Evolutionary conservation across 2,329 filamentous ascomycete species (phyloP).

Genomic region (Pseudopithomyces chartarum): DNA sequence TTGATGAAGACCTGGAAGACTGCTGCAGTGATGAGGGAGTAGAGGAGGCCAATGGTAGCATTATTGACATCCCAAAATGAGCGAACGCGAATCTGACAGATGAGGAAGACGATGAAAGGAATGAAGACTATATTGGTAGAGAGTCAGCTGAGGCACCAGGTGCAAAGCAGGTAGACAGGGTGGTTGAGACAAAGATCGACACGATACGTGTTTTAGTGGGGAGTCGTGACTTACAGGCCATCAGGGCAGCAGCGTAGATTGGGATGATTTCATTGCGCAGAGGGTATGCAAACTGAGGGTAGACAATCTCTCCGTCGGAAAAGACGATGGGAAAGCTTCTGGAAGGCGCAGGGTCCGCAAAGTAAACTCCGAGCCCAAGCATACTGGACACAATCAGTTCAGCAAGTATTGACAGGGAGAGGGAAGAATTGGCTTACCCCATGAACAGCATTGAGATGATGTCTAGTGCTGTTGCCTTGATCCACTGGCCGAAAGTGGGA

Average conservation of each 20-base stretch:
- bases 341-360: conserved; percentile 67
- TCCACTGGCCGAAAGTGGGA: conserved; percentile 71
- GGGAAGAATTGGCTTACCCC: conserved; percentile 45
- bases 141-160: no score
- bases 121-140: conserved; percentile 51
- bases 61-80: conserved; percentile 66
- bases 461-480: conserved; percentile 70
- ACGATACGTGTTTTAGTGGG: no score
- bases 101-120: conserved; percentile 67
- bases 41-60: conserved; percentile 69
- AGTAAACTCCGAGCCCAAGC: conserved; percentile 68
- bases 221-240: conserved; percentile 57
- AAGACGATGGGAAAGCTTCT: conserved; percentile 73
- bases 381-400: background rate
- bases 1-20: conserved; percentile 80
- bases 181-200: no score
- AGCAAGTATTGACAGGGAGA: no score
- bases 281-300: conserved; percentile 73
- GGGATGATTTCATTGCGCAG: conserved; percentile 72
- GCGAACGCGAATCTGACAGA: conserved; percentile 68
- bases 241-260: conserved; percentile 71
- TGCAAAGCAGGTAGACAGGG: no score
- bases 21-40: conserved; percentile 71
- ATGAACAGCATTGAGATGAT: conserved; percentile 69
- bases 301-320: conserved; percentile 68